Conservation (phyloP, 129 eudicot genomes). For the Ambrosia artemisiifolia region DNA sequence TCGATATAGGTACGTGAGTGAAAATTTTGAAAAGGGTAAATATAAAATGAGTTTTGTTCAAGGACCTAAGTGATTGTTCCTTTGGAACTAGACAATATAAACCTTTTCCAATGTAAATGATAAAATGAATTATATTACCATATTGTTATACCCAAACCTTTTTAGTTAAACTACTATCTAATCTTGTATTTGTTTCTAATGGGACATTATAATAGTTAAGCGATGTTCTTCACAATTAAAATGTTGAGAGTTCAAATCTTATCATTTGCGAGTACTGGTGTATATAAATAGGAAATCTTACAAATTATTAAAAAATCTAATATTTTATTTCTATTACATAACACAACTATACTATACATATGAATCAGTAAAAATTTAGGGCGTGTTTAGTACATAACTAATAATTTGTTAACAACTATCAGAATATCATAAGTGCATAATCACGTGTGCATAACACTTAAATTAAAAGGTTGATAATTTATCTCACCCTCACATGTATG, state of each 20-base stretch:
- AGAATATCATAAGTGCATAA: background rate
- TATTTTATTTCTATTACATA: too few relatives aligned
- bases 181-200: too few relatives aligned
- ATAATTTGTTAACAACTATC: background rate
- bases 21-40: background rate
- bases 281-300: too few relatives aligned
- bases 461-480: too few relatives aligned
- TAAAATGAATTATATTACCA: constrained; percentile 28
- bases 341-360: too few relatives aligned
- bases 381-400: background rate
- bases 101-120: constrained; percentile 11
- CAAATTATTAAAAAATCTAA: too few relatives aligned
- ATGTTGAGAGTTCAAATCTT: too few relatives aligned
- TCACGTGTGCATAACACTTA: background rate
- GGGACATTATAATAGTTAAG: too few relatives aligned
- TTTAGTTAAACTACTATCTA: background rate
- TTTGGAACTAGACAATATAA: constrained; percentile 30
- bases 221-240: too few relatives aligned
- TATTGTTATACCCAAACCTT: constrained; percentile 6
- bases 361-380: background rate
- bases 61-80: constrained; percentile 32
- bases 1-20: background rate
- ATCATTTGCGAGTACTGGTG: too few relatives aligned
- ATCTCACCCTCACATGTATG: too few relatives aligned
- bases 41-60: constrained; percentile 11